Evolutionary conservation across 108 stramenopile genomes (phyloP), one percentile per base, ranked within the genome.

Genomic region (Cyclostephanos invisitatus): DNA sequence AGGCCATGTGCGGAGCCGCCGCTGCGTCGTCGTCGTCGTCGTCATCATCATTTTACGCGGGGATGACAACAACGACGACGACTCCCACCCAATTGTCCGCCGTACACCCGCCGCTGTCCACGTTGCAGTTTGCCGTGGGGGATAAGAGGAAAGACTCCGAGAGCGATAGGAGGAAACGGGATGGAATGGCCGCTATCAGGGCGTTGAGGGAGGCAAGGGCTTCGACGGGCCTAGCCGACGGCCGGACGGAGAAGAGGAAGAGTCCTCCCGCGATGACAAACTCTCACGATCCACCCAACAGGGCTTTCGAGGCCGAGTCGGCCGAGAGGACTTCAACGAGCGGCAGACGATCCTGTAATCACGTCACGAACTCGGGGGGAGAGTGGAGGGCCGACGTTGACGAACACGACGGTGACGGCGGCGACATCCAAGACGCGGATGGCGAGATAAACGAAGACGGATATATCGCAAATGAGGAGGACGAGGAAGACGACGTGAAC

Each of bases 21-120:
- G 11, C 61, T 35, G 50, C 74, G 27, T 47, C 61, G 37, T 1
- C 53, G 5, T 36, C 74, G 11, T 17, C 56, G 11, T 29, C 50
- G 27, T 11, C 50, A 22, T 1, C 20, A 35, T 17, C 63, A n/a
- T 57, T 57, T 32, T 32, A 25, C 22, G 14, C 58, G 3, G 58
- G 58, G 1, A 58, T 17, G 32, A 0, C 57, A 15, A 35, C 57
- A 2, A 35, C 58, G 11, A 3, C 58, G 15, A 8, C 35, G 55
- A 24, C 25, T 18, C 11, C 58, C 18, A 3, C 32, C 40, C 0
- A 40, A 40, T 11, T 8, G 40, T 11, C 40, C 40, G 40, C 5
- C 40, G 40, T 0, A 3, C 40, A 8, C 3, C 40, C 40, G 40
- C 7, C 40, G 40, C 11, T 40, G 40, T 11, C 40, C 10, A 0